Conservation (phyloP, 768 basidiomycete species). For the Mycena galericulata region DNA sequence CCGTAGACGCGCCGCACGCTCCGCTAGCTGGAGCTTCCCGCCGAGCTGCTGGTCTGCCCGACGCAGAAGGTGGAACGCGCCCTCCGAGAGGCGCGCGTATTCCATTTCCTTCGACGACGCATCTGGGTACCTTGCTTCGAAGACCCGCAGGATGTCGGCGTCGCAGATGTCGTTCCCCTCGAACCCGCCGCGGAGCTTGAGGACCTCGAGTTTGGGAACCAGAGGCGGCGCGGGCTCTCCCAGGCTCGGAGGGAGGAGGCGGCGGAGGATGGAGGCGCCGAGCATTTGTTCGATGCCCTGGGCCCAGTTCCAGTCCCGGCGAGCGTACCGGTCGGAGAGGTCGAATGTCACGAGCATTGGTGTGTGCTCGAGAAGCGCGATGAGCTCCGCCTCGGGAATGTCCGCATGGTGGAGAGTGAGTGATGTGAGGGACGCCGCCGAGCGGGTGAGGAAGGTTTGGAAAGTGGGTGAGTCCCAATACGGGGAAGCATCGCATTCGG, state of each 20-base stretch:
- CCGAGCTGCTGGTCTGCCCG: conserved; percentile 12
- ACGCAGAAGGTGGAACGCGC: conserved; percentile 17
- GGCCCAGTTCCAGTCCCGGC: neutral
- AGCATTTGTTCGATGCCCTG: neutral
- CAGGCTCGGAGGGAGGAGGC: neutral
- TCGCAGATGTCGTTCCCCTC: conserved; percentile 22
- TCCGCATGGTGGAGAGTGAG: conserved; percentile 15
- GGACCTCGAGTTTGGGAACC: conserved; percentile 11
- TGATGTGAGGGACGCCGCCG: conserved; percentile 11
- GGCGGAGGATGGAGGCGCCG: conserved; percentile 3
- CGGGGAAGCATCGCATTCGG: neutral
- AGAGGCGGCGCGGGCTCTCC: neutral
- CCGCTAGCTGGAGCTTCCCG: neutral
- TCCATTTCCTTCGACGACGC: neutral
- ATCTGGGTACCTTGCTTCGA: conserved; percentile 4
- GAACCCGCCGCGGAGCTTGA: conserved; percentile 18
- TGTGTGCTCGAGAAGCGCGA: conserved; percentile 12
- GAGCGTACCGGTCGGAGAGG: conserved; percentile 15
- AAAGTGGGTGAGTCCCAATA: neutral
- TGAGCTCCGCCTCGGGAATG: conserved; percentile 7
- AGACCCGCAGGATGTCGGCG: conserved; percentile 14
- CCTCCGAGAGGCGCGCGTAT: neutral
- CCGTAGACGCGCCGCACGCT: neutral
- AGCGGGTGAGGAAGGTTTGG: conserved; percentile 11
- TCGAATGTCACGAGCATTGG: conserved; percentile 5